Base-by-base conservation (phyloP, 768 basidiomycete species). In the Trametes cingulata region DNA sequence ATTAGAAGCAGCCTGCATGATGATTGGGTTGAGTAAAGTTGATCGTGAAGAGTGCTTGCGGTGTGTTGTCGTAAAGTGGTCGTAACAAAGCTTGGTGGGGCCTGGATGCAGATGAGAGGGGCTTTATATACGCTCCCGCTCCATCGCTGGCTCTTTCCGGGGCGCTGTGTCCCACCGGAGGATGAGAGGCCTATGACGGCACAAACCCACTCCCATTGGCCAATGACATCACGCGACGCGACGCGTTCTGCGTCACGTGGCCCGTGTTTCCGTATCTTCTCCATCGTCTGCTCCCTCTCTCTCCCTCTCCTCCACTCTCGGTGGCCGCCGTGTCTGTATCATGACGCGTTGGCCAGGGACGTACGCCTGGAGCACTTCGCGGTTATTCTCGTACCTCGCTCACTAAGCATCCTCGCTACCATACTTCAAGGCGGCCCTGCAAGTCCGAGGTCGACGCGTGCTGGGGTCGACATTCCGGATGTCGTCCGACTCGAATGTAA, bases 1-100 rank as follows among this genome's bases (percentile, higher is more conserved):
- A 52, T 73, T 73, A 2, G 73, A 65, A 41, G 66, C 65, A 49
- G 68, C 65, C 63, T 74, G 72, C 72, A 73, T 72, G 51, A 33
- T 67, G 56, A 47, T 24, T 24, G 37, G 22, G 36, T 37, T 45
- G 20, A 19, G 14, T 24, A n/a, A 17, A 9, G 24, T 40, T 40
- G 20, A 33, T 53, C 42, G 36, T 51, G 33, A 42, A 20, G 46
- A 36, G 29, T 49, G 27, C 13, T 10, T 5, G 48, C 3, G 33
- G 8, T 4, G 33, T 50, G 50, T 51, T 17, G 50, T 37, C 19
- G 17, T 10, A 17, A 7, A 22, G 36, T 33, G 49, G 42, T 37
- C 47, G 50, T 46, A 37, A 59, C 20, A 22, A 41, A 22, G 17
- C 6, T 56, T 40, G 15, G 56, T 49, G 47, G 56, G 24, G 47